Conservation (phyloP, 2,329 filamentous ascomycete species). For the Penicillium digitatum region DNA sequence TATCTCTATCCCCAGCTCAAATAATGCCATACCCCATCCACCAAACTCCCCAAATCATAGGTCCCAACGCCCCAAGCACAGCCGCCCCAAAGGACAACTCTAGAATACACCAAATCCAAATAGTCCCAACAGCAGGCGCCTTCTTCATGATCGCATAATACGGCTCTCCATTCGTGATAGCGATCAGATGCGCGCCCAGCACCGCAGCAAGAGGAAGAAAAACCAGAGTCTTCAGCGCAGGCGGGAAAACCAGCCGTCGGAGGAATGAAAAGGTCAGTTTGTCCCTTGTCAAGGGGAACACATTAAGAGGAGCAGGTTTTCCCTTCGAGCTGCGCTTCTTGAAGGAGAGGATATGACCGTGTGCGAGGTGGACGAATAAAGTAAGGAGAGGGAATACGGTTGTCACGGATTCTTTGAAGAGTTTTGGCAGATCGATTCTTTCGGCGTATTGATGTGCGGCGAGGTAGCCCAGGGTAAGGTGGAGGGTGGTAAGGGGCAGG, state of each 20-base stretch:
- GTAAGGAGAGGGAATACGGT: conserved; percentile 43
- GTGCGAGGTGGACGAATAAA: conserved; percentile 43
- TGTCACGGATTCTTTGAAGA: conserved; percentile 36
- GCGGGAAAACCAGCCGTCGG: conserved; percentile 33
- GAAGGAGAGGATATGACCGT: conserved; percentile 43
- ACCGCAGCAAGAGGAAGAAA: conserved; percentile 34
- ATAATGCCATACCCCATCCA: conserved; percentile 52
- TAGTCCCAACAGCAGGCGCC: conserved; percentile 78
- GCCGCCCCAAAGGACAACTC: conserved; percentile 73
- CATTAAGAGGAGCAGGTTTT: conserved; percentile 3
- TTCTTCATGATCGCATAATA: conserved; percentile 91
- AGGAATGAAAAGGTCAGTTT: conserved; percentile 28
- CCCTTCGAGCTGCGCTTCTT: conserved; percentile 4
- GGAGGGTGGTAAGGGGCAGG: conserved; percentile 41
- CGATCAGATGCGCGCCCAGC: conserved; percentile 73
- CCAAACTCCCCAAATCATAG: conserved; percentile 50
- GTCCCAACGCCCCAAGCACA: conserved; percentile 51
- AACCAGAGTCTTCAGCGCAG: conserved; percentile 30
- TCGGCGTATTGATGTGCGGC: conserved; percentile 48
- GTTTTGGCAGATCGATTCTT: conserved; percentile 29
- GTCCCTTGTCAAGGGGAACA: conserved; percentile 27
- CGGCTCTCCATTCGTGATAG: conserved; percentile 71
- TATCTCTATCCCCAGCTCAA: conserved; percentile 11
- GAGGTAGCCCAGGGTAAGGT: conserved; percentile 45
- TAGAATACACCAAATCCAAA: conserved; percentile 92